Percentiles rank a stretch among this genome's conserved stretches.
These are phyloP conservation scores for Persicaria maculosa DNA, from an alignment of 148 eudicot species.

Conservation along the genomic window DNA sequence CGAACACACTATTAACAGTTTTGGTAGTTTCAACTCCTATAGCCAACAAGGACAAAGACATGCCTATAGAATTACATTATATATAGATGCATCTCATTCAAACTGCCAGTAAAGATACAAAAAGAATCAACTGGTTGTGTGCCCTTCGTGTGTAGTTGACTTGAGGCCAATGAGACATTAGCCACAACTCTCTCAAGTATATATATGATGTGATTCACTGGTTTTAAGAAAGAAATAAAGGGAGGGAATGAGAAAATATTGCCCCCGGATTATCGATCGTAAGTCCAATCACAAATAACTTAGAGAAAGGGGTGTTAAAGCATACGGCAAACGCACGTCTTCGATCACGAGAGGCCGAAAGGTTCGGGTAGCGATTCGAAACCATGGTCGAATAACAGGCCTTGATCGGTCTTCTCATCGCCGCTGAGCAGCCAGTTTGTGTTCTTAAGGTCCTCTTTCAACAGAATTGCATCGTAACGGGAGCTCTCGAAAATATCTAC, in stretches of 20 bases:
- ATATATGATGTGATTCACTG: not conserved
- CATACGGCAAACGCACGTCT: not conserved
- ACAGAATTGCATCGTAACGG: constrained; percentile 76
- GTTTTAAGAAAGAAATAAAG: not conserved
- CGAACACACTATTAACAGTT: no score
- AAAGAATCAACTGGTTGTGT: not conserved
- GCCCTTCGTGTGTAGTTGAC: not conserved
- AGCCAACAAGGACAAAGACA: no score
- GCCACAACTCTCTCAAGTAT: not conserved
- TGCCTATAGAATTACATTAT: no score
- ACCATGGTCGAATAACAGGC: constrained; percentile 63
- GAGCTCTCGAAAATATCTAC: constrained; percentile 84
- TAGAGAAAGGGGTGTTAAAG: not conserved
- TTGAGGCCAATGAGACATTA: not conserved
- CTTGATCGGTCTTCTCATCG: constrained; percentile 71
- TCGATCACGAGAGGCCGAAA: constrained; percentile 57
- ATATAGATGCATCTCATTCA: constrained; percentile 2
- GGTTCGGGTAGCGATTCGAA: constrained; percentile 88
- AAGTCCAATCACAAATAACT: constrained; percentile 9
- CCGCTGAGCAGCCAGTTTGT: constrained; percentile 85
- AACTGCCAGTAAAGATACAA: not conserved
- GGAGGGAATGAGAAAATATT: not conserved
- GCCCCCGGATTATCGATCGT: not conserved
- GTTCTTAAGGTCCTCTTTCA: constrained; percentile 82
- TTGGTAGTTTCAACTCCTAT: no score